Base-by-base conservation (phyloP, 768 basidiomycete species). In the Podaxis rugospora region DNA sequence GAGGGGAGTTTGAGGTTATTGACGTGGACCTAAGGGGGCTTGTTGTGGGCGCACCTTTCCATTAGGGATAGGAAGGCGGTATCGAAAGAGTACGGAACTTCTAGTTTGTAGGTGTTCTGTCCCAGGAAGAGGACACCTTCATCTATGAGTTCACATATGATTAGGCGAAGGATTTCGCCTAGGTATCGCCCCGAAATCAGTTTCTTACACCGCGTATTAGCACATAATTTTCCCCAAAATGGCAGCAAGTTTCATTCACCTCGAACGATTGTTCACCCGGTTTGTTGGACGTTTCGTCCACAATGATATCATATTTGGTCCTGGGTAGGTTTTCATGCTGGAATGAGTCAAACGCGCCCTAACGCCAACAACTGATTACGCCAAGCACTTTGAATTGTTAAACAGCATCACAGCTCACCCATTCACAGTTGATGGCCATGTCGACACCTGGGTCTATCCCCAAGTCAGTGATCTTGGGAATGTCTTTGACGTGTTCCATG, bases 391-490 rank as follows among this genome's bases (percentile, higher is more conserved):
- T 32, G 21, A 40, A 51, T 57, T 59, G 23, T 2, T 27, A 13
- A n/a, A 44, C 23, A 21, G 13, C 2, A 36, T 40, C 28, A 21
- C 18, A 18, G 68, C 83, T n/a, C 62, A 90, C 89, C 90, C 92
- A 95, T 85, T 95, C 93, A 75, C 96, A 96, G 72, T 98, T 98
- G 71, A 99, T 98, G 4, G 88, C 96, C 84, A 99, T 97, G 56
- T 89, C 80, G 27, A 78, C 81, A 13, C 78, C 74, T 2, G 74
- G 77, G 39, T 87, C 84, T 64, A 95, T 80, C 1, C 87, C 88
- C n/a, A 95, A 74, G 55, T 85, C 65, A 51, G 82, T 80, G 64
- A 98, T 85, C 80, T 99, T 99, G 42, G 90, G 84, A 52, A 98
- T 95, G 66, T 89, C 85, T 44, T 78, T 81, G 14, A 93, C 84